These are phyloP conservation scores for Blastobotrys proliferans DNA, from an alignment of 1,139 yeast genomes.

Conservation along the genomic window DNA sequence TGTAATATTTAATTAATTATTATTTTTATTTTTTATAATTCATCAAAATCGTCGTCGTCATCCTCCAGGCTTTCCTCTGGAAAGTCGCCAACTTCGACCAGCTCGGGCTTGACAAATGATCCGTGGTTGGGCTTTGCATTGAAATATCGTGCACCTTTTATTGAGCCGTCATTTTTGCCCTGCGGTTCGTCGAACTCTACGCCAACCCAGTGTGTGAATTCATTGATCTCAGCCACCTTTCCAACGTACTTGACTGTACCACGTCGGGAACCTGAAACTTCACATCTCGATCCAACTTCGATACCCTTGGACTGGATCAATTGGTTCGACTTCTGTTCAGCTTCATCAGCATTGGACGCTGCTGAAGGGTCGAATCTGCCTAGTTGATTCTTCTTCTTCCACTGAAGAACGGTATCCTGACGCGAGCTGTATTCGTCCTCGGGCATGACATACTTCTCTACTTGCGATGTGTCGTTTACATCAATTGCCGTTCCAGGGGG, in stretches of 20 bases:
- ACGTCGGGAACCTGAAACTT: constrained; percentile 50
- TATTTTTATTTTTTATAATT: constrained; percentile 11
- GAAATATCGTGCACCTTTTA: constrained; percentile 63
- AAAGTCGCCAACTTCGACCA: constrained; percentile 38
- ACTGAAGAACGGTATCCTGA: constrained; percentile 60
- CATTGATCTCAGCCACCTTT: constrained; percentile 51
- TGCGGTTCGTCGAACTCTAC: constrained; percentile 57
- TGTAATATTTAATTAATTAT: background rate
- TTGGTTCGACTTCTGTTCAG: constrained; percentile 27
- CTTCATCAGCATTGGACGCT: constrained; percentile 30
- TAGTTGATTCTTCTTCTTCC: constrained; percentile 65
- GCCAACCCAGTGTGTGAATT: constrained; percentile 60
- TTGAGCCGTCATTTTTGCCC: constrained; percentile 81
- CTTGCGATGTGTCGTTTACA: constrained; percentile 36
- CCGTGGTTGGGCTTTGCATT: constrained; percentile 53
- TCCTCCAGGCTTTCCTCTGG: constrained; percentile 29
- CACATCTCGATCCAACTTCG: constrained; percentile 36
- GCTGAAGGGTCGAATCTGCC: constrained; percentile 69
- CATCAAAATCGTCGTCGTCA: constrained; percentile 22
- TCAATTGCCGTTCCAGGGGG: constrained; percentile 34
- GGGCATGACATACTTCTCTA: constrained; percentile 49
- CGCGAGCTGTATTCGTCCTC: constrained; percentile 66
- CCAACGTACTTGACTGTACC: constrained; percentile 73
- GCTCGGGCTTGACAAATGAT: constrained; percentile 37
- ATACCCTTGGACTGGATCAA: constrained; percentile 37